Evolutionary conservation across 2,329 filamentous ascomycete species (phyloP).

Genomic region (Leptosphaerulina australis): DNA sequence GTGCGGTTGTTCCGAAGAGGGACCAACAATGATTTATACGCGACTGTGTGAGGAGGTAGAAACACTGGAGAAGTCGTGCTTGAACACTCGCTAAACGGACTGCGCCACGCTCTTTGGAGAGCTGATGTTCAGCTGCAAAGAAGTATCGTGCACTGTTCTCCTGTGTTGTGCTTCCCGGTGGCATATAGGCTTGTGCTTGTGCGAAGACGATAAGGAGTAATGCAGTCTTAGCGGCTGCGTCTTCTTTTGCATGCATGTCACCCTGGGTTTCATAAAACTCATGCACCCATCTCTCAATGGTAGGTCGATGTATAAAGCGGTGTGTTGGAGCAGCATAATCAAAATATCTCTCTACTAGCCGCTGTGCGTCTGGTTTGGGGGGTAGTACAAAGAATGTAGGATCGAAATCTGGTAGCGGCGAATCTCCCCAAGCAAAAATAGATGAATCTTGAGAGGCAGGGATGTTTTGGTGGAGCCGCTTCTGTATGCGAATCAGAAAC

Average conservation of each 20-base stretch:
- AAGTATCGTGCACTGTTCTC: conserved; percentile 52
- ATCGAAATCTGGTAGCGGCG: conserved; percentile 55
- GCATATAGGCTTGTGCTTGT: conserved; percentile 55
- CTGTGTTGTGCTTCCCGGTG: conserved; percentile 32
- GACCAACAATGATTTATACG: conserved; percentile 67
- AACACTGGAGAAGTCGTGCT: conserved; percentile 62
- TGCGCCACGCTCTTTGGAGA: conserved; percentile 59
- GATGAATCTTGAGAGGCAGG: conserved; percentile 47
- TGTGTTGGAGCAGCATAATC: conserved; percentile 67
- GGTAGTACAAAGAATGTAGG: conserved; percentile 53
- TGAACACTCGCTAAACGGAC: conserved; percentile 64
- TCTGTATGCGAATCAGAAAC: conserved; percentile 59
- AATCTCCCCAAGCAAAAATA: conserved; percentile 59
- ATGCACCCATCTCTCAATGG: conserved; percentile 54
- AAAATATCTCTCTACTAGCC: conserved; percentile 62
- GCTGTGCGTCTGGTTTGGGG: conserved; percentile 50
- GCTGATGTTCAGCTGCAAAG: conserved; percentile 51
- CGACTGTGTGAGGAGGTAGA: conserved; percentile 65
- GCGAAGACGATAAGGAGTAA: conserved; percentile 62
- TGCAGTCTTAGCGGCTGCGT: conserved; percentile 53
- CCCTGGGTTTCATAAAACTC: conserved; percentile 56
- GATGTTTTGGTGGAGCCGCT: conserved; percentile 53
- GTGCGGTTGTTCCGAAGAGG: conserved; percentile 63
- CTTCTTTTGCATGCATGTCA: conserved; percentile 49
- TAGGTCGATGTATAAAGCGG: conserved; percentile 62